Evolutionary conservation across 345 rosid species (phyloP).

Genomic region (Populus tremula): DNA sequence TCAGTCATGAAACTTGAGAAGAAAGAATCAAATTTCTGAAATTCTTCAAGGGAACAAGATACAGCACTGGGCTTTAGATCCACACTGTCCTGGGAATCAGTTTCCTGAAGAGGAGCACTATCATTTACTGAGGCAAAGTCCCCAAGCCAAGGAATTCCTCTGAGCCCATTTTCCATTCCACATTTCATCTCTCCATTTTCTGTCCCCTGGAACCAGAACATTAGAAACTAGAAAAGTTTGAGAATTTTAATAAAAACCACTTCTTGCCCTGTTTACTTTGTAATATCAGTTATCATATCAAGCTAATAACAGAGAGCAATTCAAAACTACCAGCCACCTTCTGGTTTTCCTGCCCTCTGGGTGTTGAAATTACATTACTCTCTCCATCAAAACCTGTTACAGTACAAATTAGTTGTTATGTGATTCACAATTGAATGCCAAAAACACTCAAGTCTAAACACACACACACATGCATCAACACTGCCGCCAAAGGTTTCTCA

Average conservation of each 20-base stretch:
- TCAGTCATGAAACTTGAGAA: slow-evolving; percentile 50
- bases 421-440: not conserved
- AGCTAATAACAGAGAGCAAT: slow-evolving; percentile 29
- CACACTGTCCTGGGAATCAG: slow-evolving; percentile 34
- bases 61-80: slow-evolving; percentile 26
- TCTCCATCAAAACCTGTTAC: slow-evolving; percentile 28
- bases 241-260: too few relatives aligned
- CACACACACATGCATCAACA: not conserved
- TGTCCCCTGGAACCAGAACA: slow-evolving; percentile 37
- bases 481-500: slow-evolving; percentile 18
- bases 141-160: slow-evolving; percentile 63
- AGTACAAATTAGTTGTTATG: slow-evolving; percentile 9
- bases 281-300: slow-evolving; percentile 14
- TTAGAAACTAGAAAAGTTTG: slow-evolving; percentile 9
- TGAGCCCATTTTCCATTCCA: slow-evolving; percentile 42
- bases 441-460: not conserved
- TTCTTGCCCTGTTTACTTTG: too few relatives aligned
- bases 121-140: slow-evolving; percentile 49
- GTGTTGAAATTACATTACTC: slow-evolving; percentile 27
- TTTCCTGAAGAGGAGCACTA: slow-evolving; percentile 18
- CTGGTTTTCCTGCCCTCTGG: slow-evolving; percentile 39
- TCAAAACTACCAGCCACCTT: slow-evolving; percentile 88
- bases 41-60: slow-evolving; percentile 60
- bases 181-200: slow-evolving; percentile 52
- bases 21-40: slow-evolving; percentile 62